A percentile compares a stretch with the other conserved stretches of the same genome.
Evolutionary conservation across 345 rosid species (phyloP).

Genomic region (Pseudoturritis turrita): DNA sequence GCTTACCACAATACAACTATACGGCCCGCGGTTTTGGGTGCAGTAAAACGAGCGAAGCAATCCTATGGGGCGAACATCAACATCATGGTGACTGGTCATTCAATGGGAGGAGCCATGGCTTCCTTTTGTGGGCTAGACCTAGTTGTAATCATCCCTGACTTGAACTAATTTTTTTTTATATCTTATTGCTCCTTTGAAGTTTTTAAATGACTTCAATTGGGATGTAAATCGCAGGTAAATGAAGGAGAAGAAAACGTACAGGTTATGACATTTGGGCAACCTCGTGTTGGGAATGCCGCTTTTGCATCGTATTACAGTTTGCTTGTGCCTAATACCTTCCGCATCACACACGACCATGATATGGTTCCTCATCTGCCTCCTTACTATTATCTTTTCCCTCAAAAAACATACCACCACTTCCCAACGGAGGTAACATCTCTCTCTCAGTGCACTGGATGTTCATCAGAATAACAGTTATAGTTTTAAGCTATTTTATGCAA

Average conservation of each 20-base stretch:
- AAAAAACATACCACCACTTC: slow-evolving; percentile 95
- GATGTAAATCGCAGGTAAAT: slow-evolving; percentile 55
- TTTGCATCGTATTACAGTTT: slow-evolving; percentile 69
- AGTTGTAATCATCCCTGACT: slow-evolving; percentile 37
- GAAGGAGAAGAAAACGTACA: slow-evolving; percentile 52
- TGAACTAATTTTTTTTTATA: neutral
- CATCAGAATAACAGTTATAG: neutral
- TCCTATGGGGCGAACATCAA: slow-evolving; percentile 51
- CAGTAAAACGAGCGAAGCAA: slow-evolving; percentile 53
- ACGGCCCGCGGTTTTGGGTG: slow-evolving; percentile 68
- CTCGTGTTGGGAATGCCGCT: slow-evolving; percentile 88
- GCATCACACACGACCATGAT: slow-evolving; percentile 77
- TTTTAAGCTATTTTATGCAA: neutral
- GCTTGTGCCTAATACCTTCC: slow-evolving; percentile 69
- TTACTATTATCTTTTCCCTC: slow-evolving; percentile 59
- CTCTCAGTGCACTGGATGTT: neutral
- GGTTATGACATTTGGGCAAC: slow-evolving; percentile 94
- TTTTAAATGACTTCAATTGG: neutral
- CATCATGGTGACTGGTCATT: slow-evolving; percentile 86
- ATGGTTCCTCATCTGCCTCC: slow-evolving; percentile 97
- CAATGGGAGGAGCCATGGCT: slow-evolving; percentile 98
- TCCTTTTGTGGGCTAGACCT: slow-evolving; percentile 88
- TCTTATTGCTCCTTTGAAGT: neutral
- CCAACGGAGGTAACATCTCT: slow-evolving; percentile 47
- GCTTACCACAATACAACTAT: slow-evolving; percentile 93